Percentiles rank a stretch among this genome's conserved stretches.
Evolutionary conservation across 2,329 filamentous ascomycete species (phyloP).

Genomic region (Nemania abortiva): DNA sequence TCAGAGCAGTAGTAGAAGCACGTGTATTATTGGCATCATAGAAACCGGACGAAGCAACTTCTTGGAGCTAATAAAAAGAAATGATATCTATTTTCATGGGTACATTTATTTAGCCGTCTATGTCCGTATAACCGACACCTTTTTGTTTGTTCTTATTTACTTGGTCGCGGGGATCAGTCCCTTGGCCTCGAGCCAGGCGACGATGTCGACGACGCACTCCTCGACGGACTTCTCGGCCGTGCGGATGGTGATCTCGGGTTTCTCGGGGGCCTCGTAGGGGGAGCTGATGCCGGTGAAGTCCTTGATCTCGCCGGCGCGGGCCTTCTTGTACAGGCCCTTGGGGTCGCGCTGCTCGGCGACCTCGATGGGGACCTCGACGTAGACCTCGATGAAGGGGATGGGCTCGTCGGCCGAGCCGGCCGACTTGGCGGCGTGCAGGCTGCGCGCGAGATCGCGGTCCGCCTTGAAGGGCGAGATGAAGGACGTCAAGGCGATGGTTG

Average conservation of each 20-base stretch:
- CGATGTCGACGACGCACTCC: slow-evolving; percentile 88
- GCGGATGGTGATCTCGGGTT: slow-evolving; percentile 87
- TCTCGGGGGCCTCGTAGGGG: slow-evolving; percentile 90
- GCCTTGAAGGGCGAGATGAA: slow-evolving; percentile 97
- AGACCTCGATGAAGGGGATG: slow-evolving; percentile 93
- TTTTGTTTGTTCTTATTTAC: slow-evolving; percentile 3
- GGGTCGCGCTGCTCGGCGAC: slow-evolving; percentile 95
- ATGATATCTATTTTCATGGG: slow-evolving; percentile 24
- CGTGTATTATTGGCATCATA: slow-evolving; percentile 13
- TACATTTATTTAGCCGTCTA: slow-evolving; percentile 15
- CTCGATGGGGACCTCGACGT: slow-evolving; percentile 89
- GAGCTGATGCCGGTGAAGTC: slow-evolving; percentile 97
- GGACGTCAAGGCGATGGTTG: slow-evolving; percentile 88
- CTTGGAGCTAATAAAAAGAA: slow-evolving; percentile 18
- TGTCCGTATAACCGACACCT: background rate
- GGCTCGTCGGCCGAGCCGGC: slow-evolving; percentile 67
- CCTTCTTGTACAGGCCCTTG: slow-evolving; percentile 98
- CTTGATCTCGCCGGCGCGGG: slow-evolving; percentile 91
- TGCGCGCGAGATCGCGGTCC: slow-evolving; percentile 84
- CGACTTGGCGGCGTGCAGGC: slow-evolving; percentile 75
- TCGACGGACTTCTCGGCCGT: slow-evolving; percentile 86
- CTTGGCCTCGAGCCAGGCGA: slow-evolving; percentile 79
- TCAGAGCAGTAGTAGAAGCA: slow-evolving; percentile 17
- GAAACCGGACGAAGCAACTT: slow-evolving; percentile 13
- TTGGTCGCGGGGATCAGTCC: slow-evolving; percentile 62